These are phyloP conservation scores for Coemansia sp. DNA, from an alignment of 371 early-diverging fungal genomes.

Conservation along the genomic window DNA sequence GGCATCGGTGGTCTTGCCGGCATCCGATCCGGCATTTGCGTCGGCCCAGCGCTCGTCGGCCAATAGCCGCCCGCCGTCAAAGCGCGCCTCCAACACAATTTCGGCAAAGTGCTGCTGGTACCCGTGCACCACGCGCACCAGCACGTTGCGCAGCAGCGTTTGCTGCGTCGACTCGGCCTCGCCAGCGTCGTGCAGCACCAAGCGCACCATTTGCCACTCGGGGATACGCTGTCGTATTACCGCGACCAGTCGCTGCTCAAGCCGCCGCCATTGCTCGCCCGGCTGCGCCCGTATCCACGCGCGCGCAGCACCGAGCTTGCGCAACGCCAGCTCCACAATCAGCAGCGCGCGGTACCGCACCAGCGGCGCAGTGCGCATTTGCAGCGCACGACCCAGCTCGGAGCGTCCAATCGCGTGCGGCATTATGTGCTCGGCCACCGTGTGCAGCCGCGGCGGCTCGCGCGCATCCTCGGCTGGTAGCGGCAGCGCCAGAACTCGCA, in stretches of 20 bases:
- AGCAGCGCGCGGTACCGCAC: constrained; percentile 43
- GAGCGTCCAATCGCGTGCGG: constrained; percentile 26
- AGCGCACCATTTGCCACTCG: constrained; percentile 32
- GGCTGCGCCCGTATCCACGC: constrained; percentile 26
- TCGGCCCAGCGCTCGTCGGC: constrained; percentile 5
- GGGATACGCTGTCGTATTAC: constrained; percentile 43
- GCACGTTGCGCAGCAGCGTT: constrained; percentile 21
- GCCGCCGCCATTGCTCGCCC: constrained; percentile 15
- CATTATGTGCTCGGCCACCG: constrained; percentile 43
- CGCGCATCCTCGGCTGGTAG: constrained; percentile 20
- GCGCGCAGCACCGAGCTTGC: constrained; percentile 31
- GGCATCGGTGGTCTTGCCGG: constrained; percentile 1
- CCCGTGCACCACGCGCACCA: constrained; percentile 42
- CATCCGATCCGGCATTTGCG: background rate
- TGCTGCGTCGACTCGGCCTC: constrained; percentile 7
- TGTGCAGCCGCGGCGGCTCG: constrained; percentile 33
- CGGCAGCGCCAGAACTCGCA: constrained; percentile 30
- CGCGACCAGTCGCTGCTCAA: constrained; percentile 36
- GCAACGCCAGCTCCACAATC: constrained; percentile 35
- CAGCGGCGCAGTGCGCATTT: constrained; percentile 19
- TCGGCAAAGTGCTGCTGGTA: constrained; percentile 45
- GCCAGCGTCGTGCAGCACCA: constrained; percentile 22
- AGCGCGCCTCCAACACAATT: constrained; percentile 27
- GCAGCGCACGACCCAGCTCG: constrained; percentile 36
- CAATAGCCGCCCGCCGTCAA: constrained; percentile 39